Base-by-base conservation (phyloP, 768 basidiomycete genomes). In the Termitomyces sp. region DNA sequence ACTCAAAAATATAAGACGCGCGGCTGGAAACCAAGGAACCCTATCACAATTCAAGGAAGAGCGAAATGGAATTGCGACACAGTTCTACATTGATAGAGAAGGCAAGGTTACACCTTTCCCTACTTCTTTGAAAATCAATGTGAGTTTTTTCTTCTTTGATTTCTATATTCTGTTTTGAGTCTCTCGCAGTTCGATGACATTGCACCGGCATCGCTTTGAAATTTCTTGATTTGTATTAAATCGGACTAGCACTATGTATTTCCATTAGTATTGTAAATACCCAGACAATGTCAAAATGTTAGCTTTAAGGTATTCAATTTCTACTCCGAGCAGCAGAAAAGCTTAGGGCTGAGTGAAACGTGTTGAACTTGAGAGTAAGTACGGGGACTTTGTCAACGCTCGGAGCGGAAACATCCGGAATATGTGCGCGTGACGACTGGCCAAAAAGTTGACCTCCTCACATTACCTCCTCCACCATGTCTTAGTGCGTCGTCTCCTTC, bases 21-120 rank as follows among this genome's bases (percentile, higher is more conserved):
- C 68, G 4, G 70, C 75, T 33, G 77, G 76, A 1, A 63, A 65
- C 16, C 76, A 76, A 16, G 83, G 83, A 20, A 57, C 62, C 8
- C 71, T 84, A 55, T 74, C 76, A 2, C 67, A 76, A 35, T 79
- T 80, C 63, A 68, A 65, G 13, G 79, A 80, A 63, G 53, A 68
- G 7, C 73, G 71, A 66, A 68, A 75, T 62, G 75, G 71, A 8
- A 67, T 68, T 11, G 62, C 64, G 45, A 71, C 61, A 52, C 73
- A 72, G 39, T 65, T 68, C 35, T 81, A 77, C 62, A 74, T 79
- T 35, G 72, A 75, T 55, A 63, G 67, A 7, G 60, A 71, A 22
- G 78, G 80, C 9, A 67, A 75, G 38, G 67, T 79, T 8, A 73
- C 74, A 2, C 78, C 79, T 15, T 81, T 76, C 73, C 76, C 81